Evolutionary conservation across 768 basidiomycete genomes (phyloP).

Genomic region (Tricholomella constricta): DNA sequence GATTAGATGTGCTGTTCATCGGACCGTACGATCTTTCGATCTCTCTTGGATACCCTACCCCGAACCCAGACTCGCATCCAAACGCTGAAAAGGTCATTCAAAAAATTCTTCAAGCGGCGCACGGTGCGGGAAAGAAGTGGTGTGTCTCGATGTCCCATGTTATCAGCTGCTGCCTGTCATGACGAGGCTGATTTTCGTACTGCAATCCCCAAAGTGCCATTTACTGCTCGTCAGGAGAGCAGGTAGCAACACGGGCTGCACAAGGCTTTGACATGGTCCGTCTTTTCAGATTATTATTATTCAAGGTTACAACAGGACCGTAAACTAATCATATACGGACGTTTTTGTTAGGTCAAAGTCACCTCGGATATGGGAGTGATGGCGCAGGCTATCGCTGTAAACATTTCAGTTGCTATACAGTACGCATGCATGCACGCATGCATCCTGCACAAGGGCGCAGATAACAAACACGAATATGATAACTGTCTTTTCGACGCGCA

Average conservation of each 20-base stretch:
- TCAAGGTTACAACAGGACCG: neutral
- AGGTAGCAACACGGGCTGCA: constrained; percentile 22
- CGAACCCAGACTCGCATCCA: constrained; percentile 65
- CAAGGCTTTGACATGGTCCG: constrained; percentile 30
- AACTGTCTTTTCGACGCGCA: constrained; percentile 14
- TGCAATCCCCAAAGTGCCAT: constrained; percentile 17
- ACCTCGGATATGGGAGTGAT: constrained; percentile 19
- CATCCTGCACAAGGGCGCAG: too few relatives aligned
- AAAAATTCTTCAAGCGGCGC: constrained; percentile 48
- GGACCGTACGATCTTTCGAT: constrained; percentile 73
- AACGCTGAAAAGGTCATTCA: constrained; percentile 64
- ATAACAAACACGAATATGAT: neutral
- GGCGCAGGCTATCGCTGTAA: constrained; percentile 7
- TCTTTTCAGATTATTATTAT: neutral
- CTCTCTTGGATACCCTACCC: constrained; percentile 58
- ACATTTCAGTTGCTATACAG: constrained; percentile 4
- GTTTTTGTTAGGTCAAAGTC: constrained; percentile 16
- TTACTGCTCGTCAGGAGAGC: constrained; percentile 23
- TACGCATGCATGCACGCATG: too few relatives aligned
- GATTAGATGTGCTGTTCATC: constrained; percentile 42
- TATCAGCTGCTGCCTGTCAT: neutral
- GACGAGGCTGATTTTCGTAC: neutral
- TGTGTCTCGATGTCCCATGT: constrained; percentile 21
- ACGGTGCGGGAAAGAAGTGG: constrained; percentile 67
- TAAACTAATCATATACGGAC: neutral